These are phyloP conservation scores for Butyriboletus loyo DNA, from an alignment of 768 basidiomycete species.

Conservation along the genomic window DNA sequence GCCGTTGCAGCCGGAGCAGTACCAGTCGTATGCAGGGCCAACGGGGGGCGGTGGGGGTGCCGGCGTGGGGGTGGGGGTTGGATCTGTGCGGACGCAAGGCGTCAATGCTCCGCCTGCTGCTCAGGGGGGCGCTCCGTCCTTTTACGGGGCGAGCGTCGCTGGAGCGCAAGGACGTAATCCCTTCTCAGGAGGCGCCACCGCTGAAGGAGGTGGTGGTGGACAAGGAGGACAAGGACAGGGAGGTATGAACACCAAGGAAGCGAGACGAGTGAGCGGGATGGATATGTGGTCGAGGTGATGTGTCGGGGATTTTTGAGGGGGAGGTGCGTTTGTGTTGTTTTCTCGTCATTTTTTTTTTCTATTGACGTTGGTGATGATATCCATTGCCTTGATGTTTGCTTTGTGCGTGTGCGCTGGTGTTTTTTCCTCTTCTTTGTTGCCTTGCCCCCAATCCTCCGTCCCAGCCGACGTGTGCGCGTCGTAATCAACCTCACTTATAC, in stretches of 20 bases:
- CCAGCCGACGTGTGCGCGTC: neutral
- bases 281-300: slow-evolving; percentile 74
- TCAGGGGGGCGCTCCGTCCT: slow-evolving; percentile 41
- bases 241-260: slow-evolving; percentile 47
- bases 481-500: neutral
- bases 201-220: slow-evolving; percentile 27
- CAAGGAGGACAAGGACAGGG: slow-evolving; percentile 27
- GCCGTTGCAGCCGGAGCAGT: slow-evolving; percentile 83
- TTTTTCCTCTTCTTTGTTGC: neutral
- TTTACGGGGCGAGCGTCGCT: slow-evolving; percentile 65
- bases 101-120: slow-evolving; percentile 24
- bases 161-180: slow-evolving; percentile 43
- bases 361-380: slow-evolving; percentile 7
- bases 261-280: slow-evolving; percentile 60
- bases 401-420: neutral
- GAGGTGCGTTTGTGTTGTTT: neutral
- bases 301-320: neutral
- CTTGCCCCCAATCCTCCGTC: neutral
- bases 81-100: slow-evolving; percentile 40
- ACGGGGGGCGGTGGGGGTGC: slow-evolving; percentile 31
- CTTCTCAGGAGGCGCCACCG: slow-evolving; percentile 35
- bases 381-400: slow-evolving; percentile 11
- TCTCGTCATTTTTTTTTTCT: neutral
- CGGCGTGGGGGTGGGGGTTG: slow-evolving; percentile 14
- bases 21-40: slow-evolving; percentile 46